phyloP scores from a whole-genome alignment of 2,329 filamentous ascomycete genomes.

The Colletotrichum lentis region DNA sequence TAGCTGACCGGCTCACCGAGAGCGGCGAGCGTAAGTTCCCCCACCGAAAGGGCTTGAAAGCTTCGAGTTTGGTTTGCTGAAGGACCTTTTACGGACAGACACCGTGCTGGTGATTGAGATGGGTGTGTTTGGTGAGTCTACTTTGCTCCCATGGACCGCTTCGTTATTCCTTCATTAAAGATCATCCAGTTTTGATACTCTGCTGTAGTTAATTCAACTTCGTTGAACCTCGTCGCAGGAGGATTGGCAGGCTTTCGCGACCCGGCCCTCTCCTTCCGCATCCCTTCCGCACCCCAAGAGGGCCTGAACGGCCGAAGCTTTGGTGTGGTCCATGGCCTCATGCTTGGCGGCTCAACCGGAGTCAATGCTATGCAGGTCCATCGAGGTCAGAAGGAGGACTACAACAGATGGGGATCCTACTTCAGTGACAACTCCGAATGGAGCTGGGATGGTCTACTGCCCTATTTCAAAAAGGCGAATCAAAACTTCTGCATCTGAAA shows the following conservation, averaged over 20 bases:
- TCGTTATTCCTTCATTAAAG: background rate
- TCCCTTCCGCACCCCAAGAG: conserved; percentile 38
- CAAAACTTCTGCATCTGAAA: conserved; percentile 17
- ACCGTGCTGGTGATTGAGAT: conserved; percentile 41
- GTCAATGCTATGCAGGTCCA: conserved; percentile 44
- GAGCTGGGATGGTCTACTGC: conserved; percentile 44
- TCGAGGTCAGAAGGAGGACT: conserved; percentile 44
- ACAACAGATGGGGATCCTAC: conserved; percentile 42
- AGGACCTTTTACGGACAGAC: conserved; percentile 1
- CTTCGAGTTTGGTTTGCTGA: background rate
- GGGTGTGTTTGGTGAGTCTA: conserved; percentile 36
- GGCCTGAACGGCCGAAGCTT: conserved; percentile 35
- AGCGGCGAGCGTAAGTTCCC: conserved; percentile 35
- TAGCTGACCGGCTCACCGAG: conserved; percentile 39
- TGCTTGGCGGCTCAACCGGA: conserved; percentile 45
- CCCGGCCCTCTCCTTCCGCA: conserved; percentile 17
- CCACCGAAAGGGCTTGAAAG: background rate
- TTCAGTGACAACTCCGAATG: conserved; percentile 40
- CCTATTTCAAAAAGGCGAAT: conserved; percentile 44
- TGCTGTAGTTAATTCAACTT: conserved; percentile 39
- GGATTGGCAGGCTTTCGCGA: conserved; percentile 29
- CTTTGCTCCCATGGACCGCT: background rate
- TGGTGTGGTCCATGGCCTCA: conserved; percentile 39
- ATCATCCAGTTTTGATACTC: background rate
- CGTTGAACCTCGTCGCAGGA: conserved; percentile 39